Evolutionary conservation across 306 rosid species (phyloP), one percentile per base, ranked within the genome.

Genomic region (Cucumis melo): DNA sequence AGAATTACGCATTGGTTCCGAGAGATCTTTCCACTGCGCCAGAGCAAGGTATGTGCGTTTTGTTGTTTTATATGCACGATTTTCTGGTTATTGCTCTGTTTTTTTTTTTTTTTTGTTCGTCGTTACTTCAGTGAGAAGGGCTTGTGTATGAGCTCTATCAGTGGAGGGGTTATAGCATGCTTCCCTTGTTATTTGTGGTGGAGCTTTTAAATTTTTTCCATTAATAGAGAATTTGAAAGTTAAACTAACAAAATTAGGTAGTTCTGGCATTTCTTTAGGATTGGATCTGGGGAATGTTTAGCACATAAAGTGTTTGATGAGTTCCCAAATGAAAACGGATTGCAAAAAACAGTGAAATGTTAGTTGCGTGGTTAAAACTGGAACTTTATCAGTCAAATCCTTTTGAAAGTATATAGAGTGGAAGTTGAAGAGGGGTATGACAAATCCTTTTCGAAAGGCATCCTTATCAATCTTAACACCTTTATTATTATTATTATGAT

Each of bases 1-100:
- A 94, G 82, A 94, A 90, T 87, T 94, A 91, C 70, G 98, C 98
- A 0, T 73, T 93, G 79, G 96, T 93, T 77, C 94, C 93, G 3
- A 87, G 23, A n/a, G 98, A 94, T 71, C 91, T 91, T 73, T 78
- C 93, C 53, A 94, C 96, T 5, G 79, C 83, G 62, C 91, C 95
- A 3, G 92, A 86, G 27, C 97, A 94, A 91, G 97, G 98, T 92
- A 77, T 19, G 20, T n/a, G 21, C 39, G 24, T 62, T 15, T 61
- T 17, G 6, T 62, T 1, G 7, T 2, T 3, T 65, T 5, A 16
- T 65, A 36, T 9, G 15, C 27, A 17, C 2, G 16, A 65, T 36
- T 19, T 65, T 65, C n/a, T 1, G 50, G 20, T 16, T 65, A 65
- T 9, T 65, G 50, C 10, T 9, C 16, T 34, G 13, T 65, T 6